A percentile compares a stretch with the other conserved stretches of the same genome.
Conservation (phyloP, 2,329 filamentous ascomycete species). For the Orbilia oligospora region DNA sequence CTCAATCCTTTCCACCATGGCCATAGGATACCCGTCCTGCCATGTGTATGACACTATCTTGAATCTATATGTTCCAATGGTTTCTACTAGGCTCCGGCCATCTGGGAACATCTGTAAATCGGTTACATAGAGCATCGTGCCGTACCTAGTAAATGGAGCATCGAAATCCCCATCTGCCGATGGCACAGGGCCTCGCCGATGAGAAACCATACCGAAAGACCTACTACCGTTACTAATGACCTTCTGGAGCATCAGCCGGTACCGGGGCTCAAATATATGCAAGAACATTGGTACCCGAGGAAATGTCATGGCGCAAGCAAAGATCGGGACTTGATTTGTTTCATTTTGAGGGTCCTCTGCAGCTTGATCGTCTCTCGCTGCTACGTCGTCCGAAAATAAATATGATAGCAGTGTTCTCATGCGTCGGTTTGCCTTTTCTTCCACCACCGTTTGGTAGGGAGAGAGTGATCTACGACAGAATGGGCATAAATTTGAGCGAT, state of each 20-base stretch:
- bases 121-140: slow-evolving; percentile 82
- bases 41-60: slow-evolving; percentile 76
- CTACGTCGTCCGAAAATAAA: slow-evolving; percentile 79
- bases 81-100: slow-evolving; percentile 85
- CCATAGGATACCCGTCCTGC: slow-evolving; percentile 83
- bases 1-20: slow-evolving; percentile 81
- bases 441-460: slow-evolving; percentile 68
- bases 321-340: slow-evolving; percentile 78
- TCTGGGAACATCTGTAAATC: slow-evolving; percentile 81
- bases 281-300: slow-evolving; percentile 87
- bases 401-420: slow-evolving; percentile 76
- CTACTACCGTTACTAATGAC: slow-evolving; percentile 78
- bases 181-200: slow-evolving; percentile 72
- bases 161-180: slow-evolving; percentile 68
- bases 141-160: slow-evolving; percentile 78
- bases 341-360: slow-evolving; percentile 66
- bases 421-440: slow-evolving; percentile 72
- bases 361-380: slow-evolving; percentile 72
- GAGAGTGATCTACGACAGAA: slow-evolving; percentile 76
- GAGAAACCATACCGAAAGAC: slow-evolving; percentile 84
- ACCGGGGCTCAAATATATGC: slow-evolving; percentile 92
- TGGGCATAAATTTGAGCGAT: slow-evolving; percentile 84
- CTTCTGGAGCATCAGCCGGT: slow-evolving; percentile 88
- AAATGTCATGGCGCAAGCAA: slow-evolving; percentile 85
- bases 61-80: slow-evolving; percentile 82